Base-by-base conservation (phyloP, 176 grass and related monocot species). In the Thalia dealbata region DNA sequence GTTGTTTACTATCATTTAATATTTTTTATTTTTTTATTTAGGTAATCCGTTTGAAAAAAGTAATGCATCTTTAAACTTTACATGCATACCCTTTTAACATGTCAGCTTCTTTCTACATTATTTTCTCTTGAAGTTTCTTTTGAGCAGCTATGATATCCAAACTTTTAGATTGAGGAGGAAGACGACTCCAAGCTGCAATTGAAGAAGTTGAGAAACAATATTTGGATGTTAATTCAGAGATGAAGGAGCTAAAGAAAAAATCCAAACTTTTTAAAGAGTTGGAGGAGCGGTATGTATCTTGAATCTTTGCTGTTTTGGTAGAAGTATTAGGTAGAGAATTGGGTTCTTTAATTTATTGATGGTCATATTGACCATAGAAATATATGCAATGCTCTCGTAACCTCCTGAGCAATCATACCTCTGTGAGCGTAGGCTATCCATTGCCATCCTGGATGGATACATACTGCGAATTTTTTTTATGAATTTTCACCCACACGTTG, bases 161-260 rank as follows among this genome's bases (percentile, higher is more conserved):
- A 54, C 67, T 55, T 30, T 10, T 52, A 99, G 95, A 85, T 93
- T 19, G 90, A 91, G 74, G 85, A 88, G 64, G 88, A 96, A 84
- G 85, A 91, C 71, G 78, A 84, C 83, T 96, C 68, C 86, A 84
- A 64, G 62, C 83, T 80, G 88, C 81, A 63, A 96, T 96, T 73
- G 83, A 89, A 86, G 83, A 93, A 93, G 79, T 85, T 83, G 95
- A 99, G 81, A 93, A 91, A 43, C 87, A 85, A 68, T 88, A 78
- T 78, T 86, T 81, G 24, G 83, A 91, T 75, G 88, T 93, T 68
- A 83, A 69, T 78, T 76, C 79, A 19, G 87, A 93, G 72, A 83
- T 85, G 83, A 91, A 93, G 75, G 81, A 83, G 72, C 76, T 99
- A 70, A 85, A 99, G 69, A 79, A 24, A 79, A 99, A 93, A 80